Percentiles rank a stretch among this genome's conserved stretches.
phyloP scores from a whole-genome alignment of 2,329 filamentous ascomycete species.

The Botrytis squamosa region DNA sequence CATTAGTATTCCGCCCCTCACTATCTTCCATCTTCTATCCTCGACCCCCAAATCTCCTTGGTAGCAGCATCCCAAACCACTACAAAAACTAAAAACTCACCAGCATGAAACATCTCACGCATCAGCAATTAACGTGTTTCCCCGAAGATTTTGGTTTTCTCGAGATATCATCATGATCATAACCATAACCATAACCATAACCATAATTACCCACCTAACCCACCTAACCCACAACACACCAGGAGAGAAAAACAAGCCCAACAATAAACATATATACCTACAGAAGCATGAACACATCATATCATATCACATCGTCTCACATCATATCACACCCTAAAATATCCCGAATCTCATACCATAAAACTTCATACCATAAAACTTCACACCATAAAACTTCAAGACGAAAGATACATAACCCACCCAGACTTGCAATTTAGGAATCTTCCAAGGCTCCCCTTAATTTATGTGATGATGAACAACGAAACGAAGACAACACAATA shows the following conservation, averaged over 20 bases:
- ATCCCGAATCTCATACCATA: background rate
- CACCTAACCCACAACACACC: no score
- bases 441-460: no score
- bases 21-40: no score
- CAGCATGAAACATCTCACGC: background rate
- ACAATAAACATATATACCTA: background rate
- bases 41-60: background rate
- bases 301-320: background rate
- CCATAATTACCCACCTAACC: no score
- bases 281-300: background rate
- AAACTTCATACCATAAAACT: background rate
- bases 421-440: background rate
- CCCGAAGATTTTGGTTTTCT: background rate
- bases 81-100: background rate
- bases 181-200: no score
- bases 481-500: rapidly evolving
- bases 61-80: background rate
- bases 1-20: background rate
- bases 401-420: rapidly evolving
- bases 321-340: background rate
- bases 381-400: background rate
- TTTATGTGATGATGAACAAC: no score
- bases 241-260: background rate
- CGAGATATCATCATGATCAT: background rate
- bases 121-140: background rate